Percentiles rank a stretch among this genome's conserved stretches.
These are phyloP conservation scores for Blastomyces silverae DNA, from an alignment of 2,329 filamentous ascomycete genomes.

Conservation along the genomic window DNA sequence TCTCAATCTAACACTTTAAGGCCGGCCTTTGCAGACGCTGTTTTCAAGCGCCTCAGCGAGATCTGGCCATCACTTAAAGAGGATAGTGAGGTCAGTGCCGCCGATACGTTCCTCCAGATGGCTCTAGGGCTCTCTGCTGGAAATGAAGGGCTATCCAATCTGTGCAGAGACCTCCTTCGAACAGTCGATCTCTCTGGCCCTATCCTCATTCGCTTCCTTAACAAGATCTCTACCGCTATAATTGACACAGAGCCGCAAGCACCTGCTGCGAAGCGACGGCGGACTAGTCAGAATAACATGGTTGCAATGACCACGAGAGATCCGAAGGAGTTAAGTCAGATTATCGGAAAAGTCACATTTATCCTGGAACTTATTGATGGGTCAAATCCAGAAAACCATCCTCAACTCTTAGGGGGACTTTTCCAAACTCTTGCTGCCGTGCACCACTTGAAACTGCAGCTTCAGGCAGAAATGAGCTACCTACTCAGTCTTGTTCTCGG, in stretches of 20 bases:
- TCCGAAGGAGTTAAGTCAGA: conserved; percentile 58
- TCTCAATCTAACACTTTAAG: conserved; percentile 41
- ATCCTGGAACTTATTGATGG: conserved; percentile 82
- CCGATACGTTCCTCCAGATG: conserved; percentile 40
- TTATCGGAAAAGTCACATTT: conserved; percentile 71
- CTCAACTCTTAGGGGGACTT: conserved; percentile 67
- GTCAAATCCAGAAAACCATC: conserved; percentile 65
- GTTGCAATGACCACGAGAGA: conserved; percentile 56
- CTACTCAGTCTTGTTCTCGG: conserved; percentile 77
- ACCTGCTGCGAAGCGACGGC: conserved; percentile 69
- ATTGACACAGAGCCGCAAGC: conserved; percentile 63
- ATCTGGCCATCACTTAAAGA: conserved; percentile 56
- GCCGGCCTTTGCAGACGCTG: conserved; percentile 54
- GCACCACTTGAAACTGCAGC: conserved; percentile 72
- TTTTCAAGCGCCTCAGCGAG: conserved; percentile 62
- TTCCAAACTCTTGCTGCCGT: conserved; percentile 83
- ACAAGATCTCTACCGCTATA: conserved; percentile 63
- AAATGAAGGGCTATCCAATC: conserved; percentile 28
- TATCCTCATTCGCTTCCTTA: conserved; percentile 64
- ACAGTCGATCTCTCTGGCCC: conserved; percentile 66
- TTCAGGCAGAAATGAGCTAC: conserved; percentile 83
- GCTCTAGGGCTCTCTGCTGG: conserved; percentile 29
- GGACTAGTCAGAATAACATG: conserved; percentile 66
- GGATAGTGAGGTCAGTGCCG: conserved; percentile 33
- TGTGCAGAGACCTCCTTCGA: conserved; percentile 60